These are phyloP conservation scores for Pichia thaimueangensis DNA, from an alignment of 805 yeast genomes.

Conservation along the genomic window DNA sequence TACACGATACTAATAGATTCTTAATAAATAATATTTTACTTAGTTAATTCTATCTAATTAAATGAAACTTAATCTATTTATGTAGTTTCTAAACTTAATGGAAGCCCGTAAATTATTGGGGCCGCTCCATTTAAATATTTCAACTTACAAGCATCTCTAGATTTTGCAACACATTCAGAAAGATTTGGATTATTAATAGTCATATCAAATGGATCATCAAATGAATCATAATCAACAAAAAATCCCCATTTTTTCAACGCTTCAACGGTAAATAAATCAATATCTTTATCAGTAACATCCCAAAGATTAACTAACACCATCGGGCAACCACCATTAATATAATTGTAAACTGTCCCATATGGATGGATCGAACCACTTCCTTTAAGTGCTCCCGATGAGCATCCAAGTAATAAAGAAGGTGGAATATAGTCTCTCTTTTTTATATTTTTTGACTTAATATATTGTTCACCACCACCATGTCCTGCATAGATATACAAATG, in stretches of 20 bases:
- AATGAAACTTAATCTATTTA: neutral
- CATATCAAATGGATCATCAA: slow-evolving; percentile 19
- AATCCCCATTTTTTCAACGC: slow-evolving; percentile 66
- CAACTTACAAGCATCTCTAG: slow-evolving; percentile 66
- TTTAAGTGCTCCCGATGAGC: slow-evolving; percentile 74
- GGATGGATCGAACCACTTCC: slow-evolving; percentile 59
- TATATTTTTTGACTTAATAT: slow-evolving; percentile 50
- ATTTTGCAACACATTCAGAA: slow-evolving; percentile 49
- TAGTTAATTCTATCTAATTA: too few species aligned
- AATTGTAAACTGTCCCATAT: slow-evolving; percentile 69
- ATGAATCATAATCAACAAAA: slow-evolving; percentile 26
- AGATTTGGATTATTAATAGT: slow-evolving; percentile 27
- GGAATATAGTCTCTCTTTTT: slow-evolving; percentile 40
- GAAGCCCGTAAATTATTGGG: slow-evolving; percentile 86
- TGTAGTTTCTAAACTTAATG: slow-evolving; percentile 34
- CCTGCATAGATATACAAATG: slow-evolving; percentile 75
- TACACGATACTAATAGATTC: neutral
- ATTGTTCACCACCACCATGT: slow-evolving; percentile 96
- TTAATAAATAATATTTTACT: too few species aligned
- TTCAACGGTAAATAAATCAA: slow-evolving; percentile 65
- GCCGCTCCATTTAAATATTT: slow-evolving; percentile 85
- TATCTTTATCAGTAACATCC: slow-evolving; percentile 97
- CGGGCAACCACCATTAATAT: slow-evolving; percentile 76
- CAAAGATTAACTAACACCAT: slow-evolving; percentile 81
- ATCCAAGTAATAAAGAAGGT: slow-evolving; percentile 72